Conservation (phyloP, 139 green algal genomes). For the Micractinium sp. region DNA sequence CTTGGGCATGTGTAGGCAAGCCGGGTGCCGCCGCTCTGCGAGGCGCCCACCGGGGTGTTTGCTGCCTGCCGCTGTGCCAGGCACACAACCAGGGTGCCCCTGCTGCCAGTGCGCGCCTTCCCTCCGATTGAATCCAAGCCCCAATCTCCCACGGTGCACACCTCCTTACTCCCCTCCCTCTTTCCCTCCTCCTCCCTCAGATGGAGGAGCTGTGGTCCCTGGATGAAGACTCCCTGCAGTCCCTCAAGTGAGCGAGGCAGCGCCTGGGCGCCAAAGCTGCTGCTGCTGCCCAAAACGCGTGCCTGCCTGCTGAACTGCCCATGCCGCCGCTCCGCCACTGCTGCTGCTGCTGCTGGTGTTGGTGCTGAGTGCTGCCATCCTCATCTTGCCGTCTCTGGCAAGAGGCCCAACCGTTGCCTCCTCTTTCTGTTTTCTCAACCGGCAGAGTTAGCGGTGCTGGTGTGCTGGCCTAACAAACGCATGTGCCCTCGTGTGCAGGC, state of each 20-base stretch:
- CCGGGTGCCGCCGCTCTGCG: too few relatives aligned
- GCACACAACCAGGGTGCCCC: too few relatives aligned
- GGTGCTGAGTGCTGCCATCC: background rate
- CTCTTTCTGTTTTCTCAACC: too few relatives aligned
- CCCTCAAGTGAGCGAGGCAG: conserved; percentile 55
- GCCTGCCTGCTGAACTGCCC: background rate
- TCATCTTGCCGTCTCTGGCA: too few relatives aligned
- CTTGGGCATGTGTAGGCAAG: background rate
- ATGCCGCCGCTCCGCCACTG: background rate
- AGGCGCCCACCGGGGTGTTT: too few relatives aligned
- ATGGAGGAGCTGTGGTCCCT: conserved; percentile 93
- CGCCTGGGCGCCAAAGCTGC: too few relatives aligned
- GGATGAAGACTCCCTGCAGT: conserved; percentile 70
- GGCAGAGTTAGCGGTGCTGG: too few relatives aligned
- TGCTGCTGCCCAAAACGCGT: background rate
- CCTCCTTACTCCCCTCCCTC: background rate
- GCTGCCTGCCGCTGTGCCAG: too few relatives aligned
- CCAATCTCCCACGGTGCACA: background rate
- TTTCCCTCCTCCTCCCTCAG: conserved; percentile 30
- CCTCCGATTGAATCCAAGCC: too few relatives aligned
- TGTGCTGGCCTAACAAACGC: too few relatives aligned
- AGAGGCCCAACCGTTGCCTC: too few relatives aligned
- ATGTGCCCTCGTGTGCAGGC: conserved; percentile 57
- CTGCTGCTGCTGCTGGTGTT: background rate
- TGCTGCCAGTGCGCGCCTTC: background rate